Evolutionary conservation across 257 asterid species (phyloP), one percentile per base, ranked within the genome.

Genomic region (Scutellaria galericulata): DNA sequence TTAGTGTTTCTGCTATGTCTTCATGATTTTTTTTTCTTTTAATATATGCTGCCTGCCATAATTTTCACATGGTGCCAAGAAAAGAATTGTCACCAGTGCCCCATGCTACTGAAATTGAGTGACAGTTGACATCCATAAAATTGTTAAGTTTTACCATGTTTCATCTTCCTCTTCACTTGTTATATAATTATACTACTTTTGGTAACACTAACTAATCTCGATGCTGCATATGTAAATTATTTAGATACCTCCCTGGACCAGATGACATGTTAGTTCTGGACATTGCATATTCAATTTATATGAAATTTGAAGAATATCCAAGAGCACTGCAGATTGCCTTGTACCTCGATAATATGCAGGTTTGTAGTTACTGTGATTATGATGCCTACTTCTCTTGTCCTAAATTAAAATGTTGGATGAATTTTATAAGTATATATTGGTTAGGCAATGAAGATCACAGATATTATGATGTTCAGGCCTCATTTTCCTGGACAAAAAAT

Each of bases 161-260:
- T 35, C 10, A 64, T 18, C 18, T 8, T n/a, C 35, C 50, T 69
- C 13, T 31, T 55, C 75, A 51, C 41, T 9, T 45, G 51, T n/a
- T 45, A 41, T 6, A 65, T 35, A n/a, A 18, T 37, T 48, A 14
- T 61, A 60, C 68, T 7, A 47, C 62, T 51, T 55, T 7, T 50
- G 8, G 66, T 53, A 64, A 57, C 52, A 22, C 40, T 68, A 57
- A 51, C 81, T 70, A 14, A 77, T 57, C 56, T 54, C 40, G 7
- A 9, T 71, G 66, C 45, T 73, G 40, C 73, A 37, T 71, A 8
- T 59, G 40, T 48, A 75, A 72, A 57, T 3, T 5, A 47, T 64
- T 64, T 89, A 94, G 97, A 51, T 95, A 92, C 88, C 96, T 95
- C 74, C 92, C 96, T 46, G 96, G 90, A 47, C 99, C 97, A 11